Evolutionary conservation across 73 alveolate species (phyloP).

Genomic region (Tetrahymena elliotti): DNA sequence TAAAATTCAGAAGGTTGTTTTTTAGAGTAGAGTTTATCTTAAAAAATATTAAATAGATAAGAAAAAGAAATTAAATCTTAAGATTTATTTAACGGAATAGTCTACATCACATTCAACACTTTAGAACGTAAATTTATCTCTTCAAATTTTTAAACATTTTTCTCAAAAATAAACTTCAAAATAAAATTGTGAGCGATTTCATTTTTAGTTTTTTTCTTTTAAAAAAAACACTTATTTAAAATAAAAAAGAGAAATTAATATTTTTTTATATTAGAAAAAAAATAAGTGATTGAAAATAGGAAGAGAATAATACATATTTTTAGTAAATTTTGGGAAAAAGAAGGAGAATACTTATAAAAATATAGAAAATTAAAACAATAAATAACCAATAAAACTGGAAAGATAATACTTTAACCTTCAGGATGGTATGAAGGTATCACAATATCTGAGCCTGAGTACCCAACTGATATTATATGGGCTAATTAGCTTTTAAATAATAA

Average conservation of each 20-base stretch:
- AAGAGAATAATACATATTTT: background rate
- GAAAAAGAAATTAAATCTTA: background rate
- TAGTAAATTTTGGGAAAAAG: background rate
- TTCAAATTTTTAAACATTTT: background rate
- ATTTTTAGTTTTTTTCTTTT: no score
- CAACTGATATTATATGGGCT: background rate
- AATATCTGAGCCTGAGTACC: background rate
- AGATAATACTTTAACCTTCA: background rate
- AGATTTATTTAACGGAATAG: background rate
- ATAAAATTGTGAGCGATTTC: background rate
- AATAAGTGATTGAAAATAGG: background rate
- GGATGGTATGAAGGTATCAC: background rate
- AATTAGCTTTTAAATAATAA: no score
- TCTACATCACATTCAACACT: background rate
- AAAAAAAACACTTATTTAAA: no score
- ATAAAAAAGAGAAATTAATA: no score
- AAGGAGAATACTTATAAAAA: background rate
- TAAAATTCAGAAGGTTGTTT: background rate
- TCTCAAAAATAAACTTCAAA: background rate
- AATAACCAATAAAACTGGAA: background rate
- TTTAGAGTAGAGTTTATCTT: background rate
- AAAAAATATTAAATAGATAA: background rate
- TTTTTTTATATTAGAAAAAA: background rate
- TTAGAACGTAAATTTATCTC: background rate
- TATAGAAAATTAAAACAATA: background rate